Conservation (phyloP, 371 early-diverging fungal genomes). For the Lichtheimia corymbifera region DNA sequence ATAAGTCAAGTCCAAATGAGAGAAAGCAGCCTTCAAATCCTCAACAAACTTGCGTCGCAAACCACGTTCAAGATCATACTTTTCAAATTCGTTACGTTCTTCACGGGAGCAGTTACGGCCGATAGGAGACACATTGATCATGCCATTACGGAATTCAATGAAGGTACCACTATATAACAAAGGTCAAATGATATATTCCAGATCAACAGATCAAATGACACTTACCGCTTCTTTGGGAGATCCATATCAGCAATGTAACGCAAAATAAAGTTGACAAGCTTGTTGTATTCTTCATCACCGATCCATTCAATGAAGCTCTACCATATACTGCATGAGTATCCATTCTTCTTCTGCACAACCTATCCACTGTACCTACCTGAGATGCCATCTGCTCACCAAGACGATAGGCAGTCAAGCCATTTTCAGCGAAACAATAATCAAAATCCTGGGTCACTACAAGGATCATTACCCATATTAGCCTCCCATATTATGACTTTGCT, state of each 20-base stretch:
- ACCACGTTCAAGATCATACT: constrained; percentile 84
- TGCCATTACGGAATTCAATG: constrained; percentile 98
- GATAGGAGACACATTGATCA: constrained; percentile 99
- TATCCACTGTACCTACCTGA: constrained; percentile 51
- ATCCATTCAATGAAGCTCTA: constrained; percentile 93
- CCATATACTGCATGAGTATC: neutral
- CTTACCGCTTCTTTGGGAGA: constrained; percentile 92
- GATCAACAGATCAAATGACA: neutral
- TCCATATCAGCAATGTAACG: constrained; percentile 96
- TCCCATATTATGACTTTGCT: neutral
- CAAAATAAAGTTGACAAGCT: constrained; percentile 93
- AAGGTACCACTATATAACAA: constrained; percentile 90
- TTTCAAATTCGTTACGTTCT: constrained; percentile 95
- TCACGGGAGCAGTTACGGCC: constrained; percentile 96
- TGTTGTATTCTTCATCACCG: constrained; percentile 96
- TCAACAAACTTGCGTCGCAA: constrained; percentile 89
- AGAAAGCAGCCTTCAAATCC: constrained; percentile 85
- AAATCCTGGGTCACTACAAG: constrained; percentile 59
- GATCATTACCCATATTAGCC: constrained; percentile 42
- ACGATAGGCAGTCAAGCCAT: constrained; percentile 97
- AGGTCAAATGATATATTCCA: neutral
- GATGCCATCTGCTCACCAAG: constrained; percentile 74
- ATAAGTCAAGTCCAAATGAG: constrained; percentile 88
- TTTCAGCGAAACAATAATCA: constrained; percentile 99
- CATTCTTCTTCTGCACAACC: neutral